phyloP scores from a whole-genome alignment of 1,139 yeast genomes.

The Sugiyamaella grinbergsii region DNA sequence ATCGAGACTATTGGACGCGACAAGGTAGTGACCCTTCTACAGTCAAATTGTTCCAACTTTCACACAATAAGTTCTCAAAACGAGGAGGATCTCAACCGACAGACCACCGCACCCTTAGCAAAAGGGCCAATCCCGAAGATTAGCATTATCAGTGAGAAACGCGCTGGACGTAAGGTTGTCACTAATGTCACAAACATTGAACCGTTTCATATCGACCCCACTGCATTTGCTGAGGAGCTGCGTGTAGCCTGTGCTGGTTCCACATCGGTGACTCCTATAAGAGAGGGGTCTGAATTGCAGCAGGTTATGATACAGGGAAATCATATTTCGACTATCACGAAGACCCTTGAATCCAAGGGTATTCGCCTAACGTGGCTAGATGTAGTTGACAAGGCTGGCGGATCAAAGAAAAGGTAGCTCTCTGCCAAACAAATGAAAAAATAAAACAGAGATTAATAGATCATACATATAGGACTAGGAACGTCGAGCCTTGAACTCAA shows the following conservation, averaged over 20 bases:
- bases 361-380: conserved; percentile 67
- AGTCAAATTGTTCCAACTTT: conserved; percentile 57
- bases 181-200: conserved; percentile 75
- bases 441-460: no score
- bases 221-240: conserved; percentile 65
- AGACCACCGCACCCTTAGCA: conserved; percentile 21
- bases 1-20: conserved; percentile 48
- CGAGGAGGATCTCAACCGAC: conserved; percentile 30
- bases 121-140: conserved; percentile 74
- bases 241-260: conserved; percentile 88
- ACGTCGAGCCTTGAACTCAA: conserved; percentile 38
- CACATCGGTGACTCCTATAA: conserved; percentile 62
- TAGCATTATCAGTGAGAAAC: conserved; percentile 67
- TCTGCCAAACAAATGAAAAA: no score
- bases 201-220: conserved; percentile 64
- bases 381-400: conserved; percentile 56
- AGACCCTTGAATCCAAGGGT: conserved; percentile 64
- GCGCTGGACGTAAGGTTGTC: conserved; percentile 78
- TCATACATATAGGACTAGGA: neutral
- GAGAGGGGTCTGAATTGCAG: conserved; percentile 46
- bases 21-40: conserved; percentile 52
- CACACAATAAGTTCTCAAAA: conserved; percentile 58
- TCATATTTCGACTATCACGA: conserved; percentile 65
- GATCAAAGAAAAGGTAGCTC: conserved; percentile 29
- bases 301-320: conserved; percentile 92